Evolutionary conservation across 2,329 filamentous ascomycete species (phyloP), one percentile per base, ranked within the genome.

Genomic region (Venturia asperata): DNA sequence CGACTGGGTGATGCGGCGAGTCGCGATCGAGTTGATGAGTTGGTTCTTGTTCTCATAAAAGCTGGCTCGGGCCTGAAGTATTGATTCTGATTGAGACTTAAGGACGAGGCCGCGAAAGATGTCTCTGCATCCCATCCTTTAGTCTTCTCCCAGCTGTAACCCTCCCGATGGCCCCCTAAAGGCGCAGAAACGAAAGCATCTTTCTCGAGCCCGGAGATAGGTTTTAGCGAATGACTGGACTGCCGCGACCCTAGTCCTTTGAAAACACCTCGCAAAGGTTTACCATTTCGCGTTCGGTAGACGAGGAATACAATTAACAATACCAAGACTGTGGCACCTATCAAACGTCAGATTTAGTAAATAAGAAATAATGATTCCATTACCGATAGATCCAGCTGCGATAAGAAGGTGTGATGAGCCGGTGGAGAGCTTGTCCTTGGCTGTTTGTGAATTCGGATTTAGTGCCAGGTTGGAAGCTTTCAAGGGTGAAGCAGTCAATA

Each of bases 301-400:
- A 77, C 67, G 34, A 71, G 73, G 61, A 75, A 68, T 7, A 76
- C 65, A 34, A 75, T 64, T 70, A 76, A 73, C 62, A 75, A 72
- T 21, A 77, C 68, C 41, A 77, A 70, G 52, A 77, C 74, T 11
- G 75, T 77, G 30, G 73, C 74, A 67, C 74, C 75, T 77, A 61
- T n/a, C 34, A 27, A 7, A 27, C 19, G 37, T 61, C 10, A 45
- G 37, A 13, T 10, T 9, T 11, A 42, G 10, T n/a, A 15, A 37
- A 15, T 61, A 5, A 17, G 6, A 21, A 1, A 41, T n/a, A 27
- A 19, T 15, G 15, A 58, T 9, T 5, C 9, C 41, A 49, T 24
- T 69, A 74, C 75, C 75, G 65, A 77, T 76, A n/a, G 75, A 76
- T 10, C 74, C 75, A 65, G 74, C 75, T 63, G 75, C 75, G 37